These are phyloP conservation scores for Apiospora hydei DNA, from an alignment of 2,329 filamentous ascomycete species.

Conservation along the genomic window DNA sequence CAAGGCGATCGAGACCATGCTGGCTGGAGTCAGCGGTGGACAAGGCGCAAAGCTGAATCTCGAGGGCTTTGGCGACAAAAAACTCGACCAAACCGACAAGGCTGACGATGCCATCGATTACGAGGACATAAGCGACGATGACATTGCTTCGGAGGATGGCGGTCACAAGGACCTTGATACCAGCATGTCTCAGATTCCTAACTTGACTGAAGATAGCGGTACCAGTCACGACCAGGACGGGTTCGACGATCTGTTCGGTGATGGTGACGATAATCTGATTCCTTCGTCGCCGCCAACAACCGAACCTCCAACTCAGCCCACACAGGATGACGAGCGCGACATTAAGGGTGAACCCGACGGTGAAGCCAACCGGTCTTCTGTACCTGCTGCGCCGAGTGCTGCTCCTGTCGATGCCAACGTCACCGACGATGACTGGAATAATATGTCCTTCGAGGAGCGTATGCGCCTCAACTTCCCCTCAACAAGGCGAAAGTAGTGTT, in stretches of 20 bases:
- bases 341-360: slow-evolving; percentile 5
- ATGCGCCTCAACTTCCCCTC: slow-evolving; percentile 51
- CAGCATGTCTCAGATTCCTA: slow-evolving; percentile 56
- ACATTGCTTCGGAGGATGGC: slow-evolving; percentile 81
- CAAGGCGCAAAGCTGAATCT: slow-evolving; percentile 49
- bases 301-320: slow-evolving; percentile 35
- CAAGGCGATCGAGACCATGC: slow-evolving; percentile 50
- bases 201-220: slow-evolving; percentile 65
- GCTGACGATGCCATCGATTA: slow-evolving; percentile 92
- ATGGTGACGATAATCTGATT: slow-evolving; percentile 54
- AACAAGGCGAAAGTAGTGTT: slow-evolving; percentile 50
- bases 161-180: slow-evolving; percentile 39
- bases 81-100: slow-evolving; percentile 76
- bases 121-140: slow-evolving; percentile 90
- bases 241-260: slow-evolving; percentile 77
- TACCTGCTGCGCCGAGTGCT: slow-evolving; percentile 23
- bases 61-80: slow-evolving; percentile 47
- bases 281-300: slow-evolving; percentile 51
- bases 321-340: slow-evolving; percentile 14
- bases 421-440: slow-evolving; percentile 45
- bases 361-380: slow-evolving; percentile 7
- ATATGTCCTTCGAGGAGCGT: slow-evolving; percentile 47
- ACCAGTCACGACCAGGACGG: slow-evolving; percentile 68
- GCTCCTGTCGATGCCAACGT: slow-evolving; percentile 32
- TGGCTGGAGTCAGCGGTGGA: slow-evolving; percentile 56